Evolutionary conservation across 73 alveolate species (phyloP), one percentile per base, ranked within the genome.

Genomic region (Uronychia setigera): DNA sequence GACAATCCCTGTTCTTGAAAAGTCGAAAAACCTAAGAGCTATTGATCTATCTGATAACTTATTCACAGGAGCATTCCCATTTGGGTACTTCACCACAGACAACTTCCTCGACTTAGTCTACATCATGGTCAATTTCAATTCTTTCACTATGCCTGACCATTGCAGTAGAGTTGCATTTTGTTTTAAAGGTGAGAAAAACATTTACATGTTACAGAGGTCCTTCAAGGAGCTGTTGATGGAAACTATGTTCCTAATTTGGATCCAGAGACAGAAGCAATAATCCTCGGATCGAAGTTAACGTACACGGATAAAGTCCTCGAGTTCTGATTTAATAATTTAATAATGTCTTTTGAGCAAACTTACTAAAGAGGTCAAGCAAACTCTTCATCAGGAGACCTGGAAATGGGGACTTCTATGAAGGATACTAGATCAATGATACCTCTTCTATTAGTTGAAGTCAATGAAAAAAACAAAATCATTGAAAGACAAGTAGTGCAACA

Each of bases 31-130:
- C 74, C 27, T 80, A 30, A 60, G 35, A 29, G 94, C 84, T 28
- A 80, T 87, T 29, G 96, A 91, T 46, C 82, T 87, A 57, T 81
- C 92, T 1, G 87, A 87, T 60, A 91, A 91, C 77, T 26, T 58
- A 28, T 82, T 91, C 74, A 57, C 82, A 5, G 96, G 96, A 0
- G 85, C 32, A 27, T 84, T 87, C 58, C 96, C 96, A 13, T 58
- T n/a, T 29, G 90, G 81, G 74, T 91, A 82, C 76, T 91, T 91
- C 60, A 46, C 60, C 19, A 83, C 35, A 32, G 81, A 91, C 59
- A 78, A 34, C 59, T 91, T 91, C 76, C 32, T 81, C 29, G 59
- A 81, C 14, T 74, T 91, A 1, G 85, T 79, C 35, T 87, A 87
- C 80, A 78, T 88, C 33, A 80, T 32, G 31, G 93, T 77, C 14